Base-by-base conservation (phyloP, 164 flowering plant genomes). In the Litsea cubeba region DNA sequence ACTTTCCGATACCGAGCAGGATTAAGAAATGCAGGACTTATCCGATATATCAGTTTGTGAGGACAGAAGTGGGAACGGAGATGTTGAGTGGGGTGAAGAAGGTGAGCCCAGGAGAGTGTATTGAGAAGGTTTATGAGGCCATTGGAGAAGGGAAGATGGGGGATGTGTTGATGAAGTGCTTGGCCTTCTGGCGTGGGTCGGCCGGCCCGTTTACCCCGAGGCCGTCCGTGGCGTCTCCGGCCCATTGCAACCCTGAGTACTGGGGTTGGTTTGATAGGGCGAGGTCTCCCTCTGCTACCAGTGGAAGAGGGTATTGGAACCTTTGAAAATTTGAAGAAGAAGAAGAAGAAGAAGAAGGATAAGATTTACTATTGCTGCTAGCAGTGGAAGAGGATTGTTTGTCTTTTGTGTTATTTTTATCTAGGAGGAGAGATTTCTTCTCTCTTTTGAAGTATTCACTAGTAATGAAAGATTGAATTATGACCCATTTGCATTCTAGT, bases 31-130 rank as follows among this genome's bases (percentile, higher is more conserved):
- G 89, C 76, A 74, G 85, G 78, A 83, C 89, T 5, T 84, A 77
- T 62, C 89, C 89, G 0, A 35, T 86, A 17, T 86, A 86, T 57
- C 26, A 35, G 62, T 81, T 85, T 35, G 85, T 87, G 78, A 81
- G 90, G 79, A 30, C 10, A 0, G 82, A 80, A 65, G 76, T 81
- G 22, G 88, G 88, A 58, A 87, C 87, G 0, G 78, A 79, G 75
- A 65, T 87, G 22, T 80, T 85, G 0, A 84, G 80, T 22, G 90
- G 90, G 3, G 84, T 51, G 50, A 81, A 84, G 80, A 80, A 78
- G 78, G 77, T 71, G 68, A 81, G 86, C 62, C 90, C 90, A 0
- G 88, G 90, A 10, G 90, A 87, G 75, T 78, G 85, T 26, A 82
- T 85, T 6, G 88, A 87, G 80, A 85, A 81, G 78, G 88, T 87